Evolutionary conservation across 208 protist species (phyloP), one percentile per base, ranked within the genome.

Genomic region (Leishmania aethiopica): DNA sequence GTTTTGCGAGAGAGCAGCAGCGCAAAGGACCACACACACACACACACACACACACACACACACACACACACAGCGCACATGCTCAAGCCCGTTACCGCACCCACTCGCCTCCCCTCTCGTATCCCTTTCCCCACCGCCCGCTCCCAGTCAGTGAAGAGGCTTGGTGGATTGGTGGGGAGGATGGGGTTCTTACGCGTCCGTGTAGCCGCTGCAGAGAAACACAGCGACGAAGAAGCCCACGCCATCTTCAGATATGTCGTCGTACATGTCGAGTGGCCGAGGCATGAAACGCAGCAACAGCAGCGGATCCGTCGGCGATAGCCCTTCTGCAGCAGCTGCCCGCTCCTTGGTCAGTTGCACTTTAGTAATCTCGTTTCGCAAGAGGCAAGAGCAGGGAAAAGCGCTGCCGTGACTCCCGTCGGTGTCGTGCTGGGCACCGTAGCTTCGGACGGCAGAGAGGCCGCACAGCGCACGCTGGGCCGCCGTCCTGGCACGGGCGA

Each of bases 221-320:
- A 93, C 86, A 45, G 91, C 90, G 2, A 91, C 83, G 84, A 95
- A 95, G 70, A 95, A 93, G 42, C 88, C 90, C 15, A 95, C 90
- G 35, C 90, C 79, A 75, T 95, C 90, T 49, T 89, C 80, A 15
- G 73, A 59, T 3, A 55, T 45, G 42, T 79, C 70, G 32, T 60
- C 53, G 42, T 83, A 84, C 47, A 59, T 32, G 28, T 35, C 51
- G 17, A 77, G 55, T 40, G 70, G 67, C 7, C 67, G 79, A 35
- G 86, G 90, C 90, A 92, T 91, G 72, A 92, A 93, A 59, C 88
- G 90, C 47, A 93, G 67, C 45, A 88, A 70, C n/a, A 93, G 75
- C 60, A 93, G 69, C 45, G 88, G 85, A 75, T 77, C 71, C 37
- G 74, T 17, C 15, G 71, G 25, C 49, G 35, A 45, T 5, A 8